Evolutionary conservation across 441 rosid genomes (phyloP).

Genomic region (Biscutella laevigata): DNA sequence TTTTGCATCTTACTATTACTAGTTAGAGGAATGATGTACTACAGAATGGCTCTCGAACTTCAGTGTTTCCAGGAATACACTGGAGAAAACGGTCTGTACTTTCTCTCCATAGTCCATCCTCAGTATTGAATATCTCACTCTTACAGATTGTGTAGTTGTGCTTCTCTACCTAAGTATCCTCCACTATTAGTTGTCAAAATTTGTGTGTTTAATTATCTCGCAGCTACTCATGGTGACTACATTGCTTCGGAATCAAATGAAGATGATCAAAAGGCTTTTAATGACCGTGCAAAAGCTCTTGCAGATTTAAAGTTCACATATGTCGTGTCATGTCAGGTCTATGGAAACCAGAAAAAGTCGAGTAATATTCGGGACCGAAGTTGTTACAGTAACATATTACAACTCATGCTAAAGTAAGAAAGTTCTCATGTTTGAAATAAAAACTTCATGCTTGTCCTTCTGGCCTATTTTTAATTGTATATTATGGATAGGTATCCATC

Average conservation of each 20-base stretch:
- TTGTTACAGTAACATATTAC: conserved; percentile 47
- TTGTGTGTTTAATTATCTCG: too few relatives aligned
- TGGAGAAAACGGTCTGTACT: conserved; percentile 53
- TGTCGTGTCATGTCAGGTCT: conserved; percentile 93
- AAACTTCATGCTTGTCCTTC: conserved; percentile 1
- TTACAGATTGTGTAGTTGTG: background rate
- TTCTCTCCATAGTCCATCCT: conserved; percentile 11
- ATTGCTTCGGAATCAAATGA: conserved; percentile 69
- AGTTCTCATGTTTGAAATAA: conserved; percentile 1
- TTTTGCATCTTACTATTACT: conserved; percentile 37
- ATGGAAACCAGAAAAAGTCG: conserved; percentile 86
- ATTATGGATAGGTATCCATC: conserved; percentile 62
- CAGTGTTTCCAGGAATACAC: conserved; percentile 72
- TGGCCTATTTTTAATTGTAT: conserved; percentile 15
- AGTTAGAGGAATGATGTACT: conserved; percentile 99
- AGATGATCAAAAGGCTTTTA: conserved; percentile 74
- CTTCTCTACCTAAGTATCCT: conserved; percentile 7
- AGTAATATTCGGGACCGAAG: conserved; percentile 46
- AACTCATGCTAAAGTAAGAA: conserved; percentile 82
- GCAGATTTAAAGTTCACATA: conserved; percentile 95
- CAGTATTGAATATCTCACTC: background rate
- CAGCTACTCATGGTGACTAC: conserved; percentile 35
- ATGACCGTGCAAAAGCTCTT: conserved; percentile 77
- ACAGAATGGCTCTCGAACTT: conserved; percentile 87
- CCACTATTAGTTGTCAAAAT: conserved; percentile 7